Conservation (phyloP, 2,329 filamentous ascomycete species). For the Fusarium phyllophilum region DNA sequence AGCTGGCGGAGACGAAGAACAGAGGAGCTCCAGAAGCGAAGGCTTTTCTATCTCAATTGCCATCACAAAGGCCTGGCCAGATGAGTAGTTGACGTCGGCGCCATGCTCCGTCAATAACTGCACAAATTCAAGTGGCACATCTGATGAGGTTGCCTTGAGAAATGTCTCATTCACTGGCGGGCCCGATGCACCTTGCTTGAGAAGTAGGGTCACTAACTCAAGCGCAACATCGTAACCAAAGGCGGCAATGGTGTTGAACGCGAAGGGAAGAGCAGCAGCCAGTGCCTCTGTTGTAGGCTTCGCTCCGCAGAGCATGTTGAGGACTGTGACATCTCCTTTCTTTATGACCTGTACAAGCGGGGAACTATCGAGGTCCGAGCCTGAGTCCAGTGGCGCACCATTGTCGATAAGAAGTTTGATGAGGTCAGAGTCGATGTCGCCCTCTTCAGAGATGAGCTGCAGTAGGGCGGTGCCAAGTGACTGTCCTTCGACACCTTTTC, state of each 20-base stretch:
- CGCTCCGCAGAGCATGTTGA: neutral
- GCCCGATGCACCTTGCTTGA: conserved; percentile 1
- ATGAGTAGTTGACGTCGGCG: neutral
- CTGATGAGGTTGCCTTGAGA: neutral
- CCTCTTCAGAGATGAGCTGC: neutral
- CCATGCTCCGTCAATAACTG: neutral
- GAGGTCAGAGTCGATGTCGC: neutral
- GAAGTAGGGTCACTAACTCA: neutral
- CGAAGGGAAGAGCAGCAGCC: neutral
- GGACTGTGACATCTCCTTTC: conserved; percentile 1
- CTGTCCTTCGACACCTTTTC: neutral
- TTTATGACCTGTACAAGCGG: neutral
- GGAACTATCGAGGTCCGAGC: neutral
- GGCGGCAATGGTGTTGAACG: neutral
- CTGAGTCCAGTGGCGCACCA: neutral
- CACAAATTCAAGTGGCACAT: neutral
- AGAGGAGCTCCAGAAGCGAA: neutral
- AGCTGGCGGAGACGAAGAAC: neutral
- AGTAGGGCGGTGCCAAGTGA: neutral
- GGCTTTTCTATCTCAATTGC: neutral
- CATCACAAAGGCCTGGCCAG: neutral
- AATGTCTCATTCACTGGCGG: neutral
- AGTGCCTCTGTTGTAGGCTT: neutral
- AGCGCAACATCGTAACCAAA: neutral
- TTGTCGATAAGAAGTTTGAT: conserved; percentile 5